Base-by-base conservation (phyloP, 352 stramenopile genomes). In the Phytophthora capsici region DNA sequence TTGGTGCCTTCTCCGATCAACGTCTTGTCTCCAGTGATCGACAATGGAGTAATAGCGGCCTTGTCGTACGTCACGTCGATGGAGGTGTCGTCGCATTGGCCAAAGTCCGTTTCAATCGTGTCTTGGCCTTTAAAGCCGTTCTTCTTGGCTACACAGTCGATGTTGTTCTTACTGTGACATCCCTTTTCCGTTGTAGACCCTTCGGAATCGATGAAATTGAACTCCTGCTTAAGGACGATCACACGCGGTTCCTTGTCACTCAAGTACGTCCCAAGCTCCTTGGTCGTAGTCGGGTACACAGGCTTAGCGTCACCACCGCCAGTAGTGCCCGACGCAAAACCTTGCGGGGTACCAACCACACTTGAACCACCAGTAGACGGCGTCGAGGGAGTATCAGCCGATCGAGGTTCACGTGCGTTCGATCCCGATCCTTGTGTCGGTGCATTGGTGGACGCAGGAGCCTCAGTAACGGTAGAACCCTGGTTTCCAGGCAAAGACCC, bases 61-160 rank as follows among this genome's bases (percentile, higher is more conserved):
- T 63, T 66, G 38, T 71, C 63, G 37, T 66, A 71, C 16, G 63
- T 71, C 62, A 70, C 22, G 0, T 66, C 55, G 19, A 76, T 58
- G 3, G 19, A 8, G 9, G 22, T 51, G 28, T 66, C 77, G 19
- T 85, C 69, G 7, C 57, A 68, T 59, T 72, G 77, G 44, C 60
- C 63, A 45, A 69, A 71, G 19, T 48, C 53, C 57, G 72, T 66
- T 6, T 74, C 46, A 40, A 87, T 78, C 34, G 75, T 54, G 20
- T 87, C 70, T 59, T 87, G 78, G 13, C 71, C 69, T 53, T 75
- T 38, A 57, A 73, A 75, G 14, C 71, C 77, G 38, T 84, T 81
- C 38, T 82, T 82, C 58, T 81, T 80, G 43, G 64, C 70, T 32
- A 84, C 49, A n/a, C 78, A 88, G 17, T 69, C 47, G 8, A 66